These are phyloP conservation scores for Berkeleyomyces rouxiae DNA, from an alignment of 2,329 filamentous ascomycete genomes.

Conservation along the genomic window DNA sequence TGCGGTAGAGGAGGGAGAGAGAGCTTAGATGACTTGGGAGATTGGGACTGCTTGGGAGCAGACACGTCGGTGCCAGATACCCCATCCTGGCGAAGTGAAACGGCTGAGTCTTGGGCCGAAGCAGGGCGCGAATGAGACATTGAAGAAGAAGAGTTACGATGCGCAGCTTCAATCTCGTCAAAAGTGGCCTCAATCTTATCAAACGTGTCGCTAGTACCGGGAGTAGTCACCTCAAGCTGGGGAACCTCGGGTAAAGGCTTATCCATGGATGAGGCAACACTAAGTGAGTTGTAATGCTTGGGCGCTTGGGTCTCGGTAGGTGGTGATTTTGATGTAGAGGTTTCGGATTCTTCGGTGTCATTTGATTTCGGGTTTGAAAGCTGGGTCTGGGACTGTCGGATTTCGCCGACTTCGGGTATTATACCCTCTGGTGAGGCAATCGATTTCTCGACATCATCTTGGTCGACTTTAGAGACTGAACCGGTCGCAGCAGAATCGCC, in stretches of 20 bases:
- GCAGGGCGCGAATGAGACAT: constrained; percentile 20
- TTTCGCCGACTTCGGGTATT: not conserved
- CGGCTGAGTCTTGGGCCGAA: constrained; percentile 28
- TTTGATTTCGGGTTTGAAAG: constrained; percentile 6
- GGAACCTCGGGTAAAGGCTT: constrained; percentile 55
- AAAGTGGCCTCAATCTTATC: not conserved
- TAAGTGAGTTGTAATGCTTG: constrained; percentile 22
- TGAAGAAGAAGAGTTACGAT: not conserved
- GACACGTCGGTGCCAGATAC: not conserved
- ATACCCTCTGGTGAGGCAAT: not conserved
- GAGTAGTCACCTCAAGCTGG: constrained; percentile 26
- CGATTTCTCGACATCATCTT: constrained; percentile 16
- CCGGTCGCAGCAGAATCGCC: constrained; percentile 15
- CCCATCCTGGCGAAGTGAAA: not conserved
- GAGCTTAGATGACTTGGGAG: constrained; percentile 25
- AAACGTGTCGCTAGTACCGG: constrained; percentile 20
- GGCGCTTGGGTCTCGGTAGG: constrained; percentile 11
- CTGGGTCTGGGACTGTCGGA: constrained; percentile 16
- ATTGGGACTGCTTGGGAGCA: not conserved
- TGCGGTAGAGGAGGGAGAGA: constrained; percentile 40
- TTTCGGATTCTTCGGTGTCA: not conserved
- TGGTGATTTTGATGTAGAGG: constrained; percentile 8
- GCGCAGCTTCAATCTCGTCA: not conserved
- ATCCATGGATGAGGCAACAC: constrained; percentile 32
- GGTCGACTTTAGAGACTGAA: constrained; percentile 11